Evolutionary conservation across 176 grass and related monocot genomes (phyloP).

Genomic region (Musa schizocarpa): DNA sequence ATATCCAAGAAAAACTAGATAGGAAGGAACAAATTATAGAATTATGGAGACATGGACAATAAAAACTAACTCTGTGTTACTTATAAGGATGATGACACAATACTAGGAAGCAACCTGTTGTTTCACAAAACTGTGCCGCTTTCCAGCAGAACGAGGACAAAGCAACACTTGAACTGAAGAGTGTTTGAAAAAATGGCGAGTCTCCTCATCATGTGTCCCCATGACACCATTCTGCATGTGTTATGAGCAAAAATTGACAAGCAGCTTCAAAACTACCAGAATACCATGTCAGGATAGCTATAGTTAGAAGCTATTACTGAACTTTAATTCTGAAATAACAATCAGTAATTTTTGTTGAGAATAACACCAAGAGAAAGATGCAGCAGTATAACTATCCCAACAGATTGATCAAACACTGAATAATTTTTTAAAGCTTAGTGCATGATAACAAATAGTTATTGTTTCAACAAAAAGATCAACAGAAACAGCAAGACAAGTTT

Average conservation of each 20-base stretch:
- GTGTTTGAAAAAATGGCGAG: slow-evolving; percentile 76
- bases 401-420: no score
- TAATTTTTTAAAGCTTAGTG: background rate
- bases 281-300: background rate
- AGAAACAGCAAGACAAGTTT: background rate
- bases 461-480: background rate
- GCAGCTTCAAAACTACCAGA: background rate
- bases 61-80: background rate
- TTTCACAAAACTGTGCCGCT: slow-evolving; percentile 71
- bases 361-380: background rate
- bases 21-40: background rate
- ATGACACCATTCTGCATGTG: slow-evolving; percentile 46
- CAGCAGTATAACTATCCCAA: background rate
- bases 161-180: slow-evolving; percentile 78
- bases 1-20: background rate
- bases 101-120: slow-evolving; percentile 45
- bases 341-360: no score
- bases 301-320: no score
- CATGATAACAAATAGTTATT: background rate
- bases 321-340: no score
- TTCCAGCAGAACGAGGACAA: slow-evolving; percentile 72
- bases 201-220: slow-evolving; percentile 66
- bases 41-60: background rate
- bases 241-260: slow-evolving; percentile 12
- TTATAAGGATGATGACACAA: background rate